Base-by-base conservation (phyloP, 2,329 filamentous ascomycete genomes). In the Tolypocladium pustulatum region DNA sequence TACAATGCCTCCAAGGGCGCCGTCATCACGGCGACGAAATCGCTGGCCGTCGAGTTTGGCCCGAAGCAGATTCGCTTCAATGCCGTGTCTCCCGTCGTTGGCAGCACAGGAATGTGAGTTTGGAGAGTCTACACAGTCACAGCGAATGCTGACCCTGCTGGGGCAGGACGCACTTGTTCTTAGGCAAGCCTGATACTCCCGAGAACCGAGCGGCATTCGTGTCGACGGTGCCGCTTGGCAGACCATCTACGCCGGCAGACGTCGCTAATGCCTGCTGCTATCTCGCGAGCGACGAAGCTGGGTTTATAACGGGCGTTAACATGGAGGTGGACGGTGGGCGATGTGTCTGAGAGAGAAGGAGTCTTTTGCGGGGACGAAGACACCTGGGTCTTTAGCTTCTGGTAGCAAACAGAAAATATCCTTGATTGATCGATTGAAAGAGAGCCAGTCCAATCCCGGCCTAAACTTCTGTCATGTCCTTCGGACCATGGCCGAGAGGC, bases 1-100 rank as follows among this genome's bases (percentile, higher is more conserved):
- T 89, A 89, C 66, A 88, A 88, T 66, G 83, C 85, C 1, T 83
- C 80, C 51, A 89, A 89, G 68, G 85, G 81, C 0, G 86, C 86
- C 0, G 81, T 87, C 13, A 80, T 80, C 64, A 87, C 81, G 55
- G 83, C 82, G 43, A 78, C 76, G 0, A 81, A 81, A 69, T 68
- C 72, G 1, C 71, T 92, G 63, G 89, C 88, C 0, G 84, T 87
- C 1, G 88, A 91, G 69, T 91, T 88, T 64, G 89, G 85, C 0
- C 80, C 83, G 0, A 81, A 88, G 58, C 80, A 89, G 63, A 89
- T 92, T 62, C 81, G 88, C 0, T 86, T 91, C 65, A 90, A 90
- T 62, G 80, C 82, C 1, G 83, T 91, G 17, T 88, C 85, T 54
- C 88, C 87, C 0, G 79, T 90, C 0, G 76, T 90, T 1, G 85